Evolutionary conservation across 768 basidiomycete species (phyloP).

Genomic region (Rhizopogon salebrosus): DNA sequence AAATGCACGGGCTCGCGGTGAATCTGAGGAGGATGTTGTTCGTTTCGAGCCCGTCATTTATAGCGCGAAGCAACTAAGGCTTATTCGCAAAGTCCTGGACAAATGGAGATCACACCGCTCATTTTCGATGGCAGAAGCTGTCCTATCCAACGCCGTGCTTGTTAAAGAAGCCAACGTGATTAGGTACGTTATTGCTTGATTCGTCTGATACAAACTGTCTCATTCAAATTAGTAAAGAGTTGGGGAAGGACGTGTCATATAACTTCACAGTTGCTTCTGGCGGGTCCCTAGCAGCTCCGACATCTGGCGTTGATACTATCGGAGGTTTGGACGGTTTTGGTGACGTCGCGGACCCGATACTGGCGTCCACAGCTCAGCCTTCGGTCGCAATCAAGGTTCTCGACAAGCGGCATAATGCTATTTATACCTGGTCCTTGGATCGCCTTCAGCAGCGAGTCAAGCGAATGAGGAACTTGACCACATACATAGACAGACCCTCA

Average conservation of each 20-base stretch:
- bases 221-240: conserved; percentile 60
- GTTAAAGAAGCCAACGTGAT: conserved; percentile 95
- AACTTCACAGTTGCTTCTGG: conserved; percentile 92
- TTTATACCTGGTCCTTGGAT: conserved; percentile 90
- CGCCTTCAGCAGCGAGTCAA: conserved; percentile 84
- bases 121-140: conserved; percentile 90
- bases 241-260: conserved; percentile 82
- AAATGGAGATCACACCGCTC: conserved; percentile 81
- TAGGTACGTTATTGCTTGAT: conserved; percentile 43
- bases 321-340: conserved; percentile 89
- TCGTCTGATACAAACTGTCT: neutral
- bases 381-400: conserved; percentile 87
- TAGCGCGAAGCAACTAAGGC: conserved; percentile 71
- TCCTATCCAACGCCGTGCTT: conserved; percentile 77
- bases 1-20: conserved; percentile 74
- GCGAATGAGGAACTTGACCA: conserved; percentile 89
- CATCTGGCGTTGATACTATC: conserved; percentile 80
- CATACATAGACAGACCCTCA: conserved; percentile 86
- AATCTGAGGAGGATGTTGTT: conserved; percentile 55
- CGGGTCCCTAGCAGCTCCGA: conserved; percentile 69
- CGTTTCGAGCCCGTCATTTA: conserved; percentile 81
- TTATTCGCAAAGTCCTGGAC: conserved; percentile 79
- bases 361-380: conserved; percentile 70
- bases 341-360: conserved; percentile 81
- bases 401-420: conserved; percentile 79